Base-by-base conservation (phyloP, 345 rosid genomes). In the Bruguiera gymnorhiza region DNA sequence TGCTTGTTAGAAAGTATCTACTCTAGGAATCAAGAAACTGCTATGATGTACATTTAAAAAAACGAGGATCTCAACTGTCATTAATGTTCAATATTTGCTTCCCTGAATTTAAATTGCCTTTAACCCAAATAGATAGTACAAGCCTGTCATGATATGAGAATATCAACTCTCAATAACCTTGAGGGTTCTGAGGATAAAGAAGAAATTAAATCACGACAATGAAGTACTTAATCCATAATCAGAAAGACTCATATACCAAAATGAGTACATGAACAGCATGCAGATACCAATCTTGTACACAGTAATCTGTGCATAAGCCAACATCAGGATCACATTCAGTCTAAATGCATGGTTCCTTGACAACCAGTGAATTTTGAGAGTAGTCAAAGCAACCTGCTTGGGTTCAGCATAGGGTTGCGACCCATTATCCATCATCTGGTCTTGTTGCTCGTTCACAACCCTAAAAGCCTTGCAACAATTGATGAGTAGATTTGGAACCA, bases 401-500 rank as follows among this genome's bases (percentile, higher is more conserved):
- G 82, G 76, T 68, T 87, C 96, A 24, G 73, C 82, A 6, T 87
- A 81, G 6, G 84, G 76, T 56, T 85, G 97, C 30, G 81, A 60
- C 18, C 86, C 93, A 74, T 85, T 81, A 59, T 89, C 99, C 32
- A 73, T 82, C 66, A 70, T 57, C 34, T 71, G 81, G 53, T 86
- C 94, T 8, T 83, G 84, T 62, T 76, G 86, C 63, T 89, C 95
- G 68, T 75, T 71, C 50, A 83, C 72, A 65, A 63, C 90, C 85
- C 88, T 89, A 72, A 83, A 91, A 29, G 86, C 87, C 83, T 95
- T 95, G 85, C 92, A 92, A 75, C 99, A 92, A 79, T 95, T 92
- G 51, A 95, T 90, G 20, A 95, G 87, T 53, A 95, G 81, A 80
- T 92, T 92, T 3, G 92, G 92, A 8, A 81, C 82, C 75, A 84